These are phyloP conservation scores for Chlorella variabilis DNA, from an alignment of 163 green algal genomes.

Conservation along the genomic window DNA sequence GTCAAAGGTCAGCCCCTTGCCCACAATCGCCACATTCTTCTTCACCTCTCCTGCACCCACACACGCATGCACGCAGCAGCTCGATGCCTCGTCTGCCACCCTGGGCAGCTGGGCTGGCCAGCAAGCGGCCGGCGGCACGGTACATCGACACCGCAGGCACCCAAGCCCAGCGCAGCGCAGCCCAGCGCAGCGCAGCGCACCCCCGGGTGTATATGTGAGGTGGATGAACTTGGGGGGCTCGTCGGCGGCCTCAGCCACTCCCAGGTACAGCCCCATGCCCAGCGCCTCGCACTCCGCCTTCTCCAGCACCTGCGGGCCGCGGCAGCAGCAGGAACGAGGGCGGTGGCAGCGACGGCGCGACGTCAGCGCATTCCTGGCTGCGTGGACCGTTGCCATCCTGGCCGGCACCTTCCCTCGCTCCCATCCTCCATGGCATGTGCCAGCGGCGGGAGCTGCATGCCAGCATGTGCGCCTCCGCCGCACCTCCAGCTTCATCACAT, in stretches of 20 bases:
- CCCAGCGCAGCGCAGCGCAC: too few species aligned
- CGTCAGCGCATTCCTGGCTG: too few species aligned
- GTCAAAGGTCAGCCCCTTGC: slow-evolving; percentile 97
- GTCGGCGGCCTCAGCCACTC: slow-evolving; percentile 80
- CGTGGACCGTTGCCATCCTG: too few species aligned
- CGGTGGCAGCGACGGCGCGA: background rate
- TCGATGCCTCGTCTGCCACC: background rate
- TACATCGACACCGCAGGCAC: too few species aligned
- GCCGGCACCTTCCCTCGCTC: too few species aligned
- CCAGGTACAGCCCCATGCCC: slow-evolving; percentile 96
- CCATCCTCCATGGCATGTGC: too few species aligned
- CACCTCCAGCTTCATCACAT: slow-evolving; percentile 71
- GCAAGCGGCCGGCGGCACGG: too few species aligned
- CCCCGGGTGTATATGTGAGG: slow-evolving; percentile 88
- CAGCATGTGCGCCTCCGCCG: too few species aligned
- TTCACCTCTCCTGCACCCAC: slow-evolving; percentile 49
- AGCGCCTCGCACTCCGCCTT: slow-evolving; percentile 86
- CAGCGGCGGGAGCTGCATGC: too few species aligned
- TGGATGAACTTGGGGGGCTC: slow-evolving; percentile 97
- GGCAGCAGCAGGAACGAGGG: background rate
- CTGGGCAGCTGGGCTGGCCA: too few species aligned
- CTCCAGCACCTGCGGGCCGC: slow-evolving; percentile 73
- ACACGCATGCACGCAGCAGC: background rate
- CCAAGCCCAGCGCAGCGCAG: too few species aligned
- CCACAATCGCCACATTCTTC: slow-evolving; percentile 88